Evolutionary conservation across 169 alveolate species (phyloP).

Genomic region (Blepharisma undulans): DNA sequence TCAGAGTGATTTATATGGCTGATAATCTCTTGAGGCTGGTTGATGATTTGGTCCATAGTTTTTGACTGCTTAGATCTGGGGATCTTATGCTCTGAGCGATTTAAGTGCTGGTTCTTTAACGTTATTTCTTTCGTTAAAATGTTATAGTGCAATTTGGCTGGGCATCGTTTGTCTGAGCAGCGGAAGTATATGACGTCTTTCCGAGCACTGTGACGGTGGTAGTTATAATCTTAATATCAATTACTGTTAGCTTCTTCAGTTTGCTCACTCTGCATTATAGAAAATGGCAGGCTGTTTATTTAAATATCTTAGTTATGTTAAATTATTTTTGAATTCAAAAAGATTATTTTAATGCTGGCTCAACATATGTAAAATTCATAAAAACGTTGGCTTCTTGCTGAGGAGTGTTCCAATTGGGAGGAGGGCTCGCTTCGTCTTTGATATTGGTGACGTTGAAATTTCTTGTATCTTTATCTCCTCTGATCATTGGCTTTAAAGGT

Average conservation of each 20-base stretch:
- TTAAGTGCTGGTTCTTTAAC: background rate
- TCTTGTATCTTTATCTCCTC: constrained; percentile 4
- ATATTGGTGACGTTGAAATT: background rate
- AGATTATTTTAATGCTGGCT: background rate
- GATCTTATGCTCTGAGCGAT: background rate
- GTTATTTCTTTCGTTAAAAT: background rate
- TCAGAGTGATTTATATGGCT: background rate
- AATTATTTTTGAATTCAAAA: background rate
- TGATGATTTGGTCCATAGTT: background rate
- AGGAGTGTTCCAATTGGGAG: background rate
- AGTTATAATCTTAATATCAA: constrained; percentile 3
- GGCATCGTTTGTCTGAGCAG: constrained; percentile 37
- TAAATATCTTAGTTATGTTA: background rate
- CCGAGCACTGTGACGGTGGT: constrained; percentile 34
- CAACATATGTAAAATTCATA: background rate
- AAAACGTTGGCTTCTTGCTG: background rate
- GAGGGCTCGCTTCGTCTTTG: background rate
- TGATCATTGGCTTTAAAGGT: constrained; percentile 11
- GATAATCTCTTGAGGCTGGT: background rate
- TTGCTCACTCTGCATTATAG: background rate
- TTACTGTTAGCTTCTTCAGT: background rate
- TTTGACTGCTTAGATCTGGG: background rate
- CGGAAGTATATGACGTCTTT: constrained; percentile 12
- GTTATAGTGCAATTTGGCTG: constrained; percentile 27
- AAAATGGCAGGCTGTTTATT: background rate